These are phyloP conservation scores for Multifurca ochricompacta DNA, from an alignment of 768 basidiomycete genomes.

Conservation along the genomic window DNA sequence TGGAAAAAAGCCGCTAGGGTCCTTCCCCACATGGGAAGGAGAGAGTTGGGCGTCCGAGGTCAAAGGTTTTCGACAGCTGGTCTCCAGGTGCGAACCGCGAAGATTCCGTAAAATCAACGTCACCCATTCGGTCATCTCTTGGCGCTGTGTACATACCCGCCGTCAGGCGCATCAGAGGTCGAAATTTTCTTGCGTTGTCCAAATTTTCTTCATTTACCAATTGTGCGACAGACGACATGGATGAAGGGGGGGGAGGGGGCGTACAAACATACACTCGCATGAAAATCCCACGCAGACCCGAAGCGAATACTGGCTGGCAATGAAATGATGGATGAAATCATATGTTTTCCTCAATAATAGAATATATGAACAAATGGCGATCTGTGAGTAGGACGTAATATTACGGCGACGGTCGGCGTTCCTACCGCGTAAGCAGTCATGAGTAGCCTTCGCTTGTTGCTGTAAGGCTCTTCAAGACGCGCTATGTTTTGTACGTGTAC, in stretches of 20 bases:
- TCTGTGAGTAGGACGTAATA: background rate
- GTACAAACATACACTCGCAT: background rate
- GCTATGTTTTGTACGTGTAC: background rate
- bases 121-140: background rate
- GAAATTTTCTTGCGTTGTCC: background rate
- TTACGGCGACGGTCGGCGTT: background rate
- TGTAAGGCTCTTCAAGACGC: background rate
- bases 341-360: background rate
- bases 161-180: background rate
- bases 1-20: background rate
- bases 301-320: conserved; percentile 1
- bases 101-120: conserved; percentile 1
- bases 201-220: background rate
- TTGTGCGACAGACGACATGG: background rate
- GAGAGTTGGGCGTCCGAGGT: background rate
- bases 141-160: background rate
- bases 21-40: background rate
- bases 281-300: background rate
- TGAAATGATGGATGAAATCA: background rate
- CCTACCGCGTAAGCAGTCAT: background rate
- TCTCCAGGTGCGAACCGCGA: background rate
- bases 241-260: too few relatives aligned
- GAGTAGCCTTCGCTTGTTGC: background rate
- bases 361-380: background rate
- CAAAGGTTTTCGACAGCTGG: too few relatives aligned